Conservation (phyloP, 2,329 filamentous ascomycete species). For the Bipolaris victoriae region DNA sequence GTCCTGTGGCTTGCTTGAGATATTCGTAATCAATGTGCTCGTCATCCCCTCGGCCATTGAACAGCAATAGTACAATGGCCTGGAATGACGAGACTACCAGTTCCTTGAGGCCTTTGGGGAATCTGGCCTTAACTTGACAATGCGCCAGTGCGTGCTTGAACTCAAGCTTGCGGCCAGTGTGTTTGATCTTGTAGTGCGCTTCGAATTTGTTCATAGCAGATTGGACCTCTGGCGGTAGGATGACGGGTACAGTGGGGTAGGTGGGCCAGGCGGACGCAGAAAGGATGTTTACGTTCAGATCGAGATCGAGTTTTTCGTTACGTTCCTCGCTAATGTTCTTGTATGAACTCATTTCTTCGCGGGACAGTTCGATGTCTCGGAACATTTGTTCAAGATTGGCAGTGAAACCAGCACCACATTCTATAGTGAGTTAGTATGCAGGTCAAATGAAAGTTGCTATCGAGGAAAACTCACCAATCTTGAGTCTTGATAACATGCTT, state of each 20-base stretch:
- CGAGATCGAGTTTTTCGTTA: slow-evolving; percentile 64
- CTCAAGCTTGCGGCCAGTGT: slow-evolving; percentile 81
- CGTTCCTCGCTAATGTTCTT: slow-evolving; percentile 70
- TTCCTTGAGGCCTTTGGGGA: slow-evolving; percentile 82
- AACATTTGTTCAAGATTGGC: slow-evolving; percentile 99
- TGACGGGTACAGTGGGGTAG: slow-evolving; percentile 78
- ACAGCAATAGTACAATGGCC: slow-evolving; percentile 85
- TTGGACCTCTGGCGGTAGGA: slow-evolving; percentile 76
- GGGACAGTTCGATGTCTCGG: slow-evolving; percentile 92
- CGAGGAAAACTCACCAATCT: slow-evolving; percentile 61
- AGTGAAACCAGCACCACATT: slow-evolving; percentile 93
- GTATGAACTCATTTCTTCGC: slow-evolving; percentile 92
- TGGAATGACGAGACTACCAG: slow-evolving; percentile 91
- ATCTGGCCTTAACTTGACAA: slow-evolving; percentile 81
- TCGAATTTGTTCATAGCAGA: slow-evolving; percentile 83
- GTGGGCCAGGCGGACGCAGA: slow-evolving; percentile 91
- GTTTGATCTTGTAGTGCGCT: slow-evolving; percentile 83
- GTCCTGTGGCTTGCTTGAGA: slow-evolving; percentile 74
- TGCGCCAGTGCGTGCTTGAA: slow-evolving; percentile 97
- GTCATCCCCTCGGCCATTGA: slow-evolving; percentile 72
- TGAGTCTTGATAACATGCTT: slow-evolving; percentile 90
- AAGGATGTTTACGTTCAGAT: slow-evolving; percentile 87
- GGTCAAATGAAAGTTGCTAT: not conserved
- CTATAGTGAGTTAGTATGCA: slow-evolving; percentile 48
- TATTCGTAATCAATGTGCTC: slow-evolving; percentile 75